A percentile compares a stretch with the other conserved stretches of the same genome.
Conservation (phyloP, 2,329 filamentous ascomycete species). For the Pseudopyrenochaeta lycopersici region DNA sequence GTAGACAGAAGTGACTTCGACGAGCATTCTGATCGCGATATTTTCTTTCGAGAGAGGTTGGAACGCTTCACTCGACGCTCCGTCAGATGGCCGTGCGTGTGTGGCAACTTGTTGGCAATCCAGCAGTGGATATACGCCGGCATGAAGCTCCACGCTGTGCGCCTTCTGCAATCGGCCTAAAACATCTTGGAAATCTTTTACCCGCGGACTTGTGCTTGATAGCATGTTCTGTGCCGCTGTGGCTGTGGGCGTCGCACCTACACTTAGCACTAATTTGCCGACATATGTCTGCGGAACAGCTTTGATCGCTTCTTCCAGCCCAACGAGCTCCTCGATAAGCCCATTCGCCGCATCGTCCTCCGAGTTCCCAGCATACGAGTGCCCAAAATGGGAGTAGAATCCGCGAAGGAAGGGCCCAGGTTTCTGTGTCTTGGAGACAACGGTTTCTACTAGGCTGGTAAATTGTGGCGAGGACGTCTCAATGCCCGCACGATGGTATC, state of each 20-base stretch:
- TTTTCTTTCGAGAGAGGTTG: conserved; percentile 60
- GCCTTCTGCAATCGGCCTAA: conserved; percentile 49
- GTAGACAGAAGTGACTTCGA: conserved; percentile 76
- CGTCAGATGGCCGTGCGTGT: conserved; percentile 61
- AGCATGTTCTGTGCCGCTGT: conserved; percentile 70
- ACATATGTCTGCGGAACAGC: conserved; percentile 42
- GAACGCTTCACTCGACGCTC: conserved; percentile 19
- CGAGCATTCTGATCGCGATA: conserved; percentile 74
- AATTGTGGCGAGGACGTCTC: conserved; percentile 59
- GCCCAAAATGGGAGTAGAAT: conserved; percentile 77
- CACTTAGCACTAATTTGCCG: conserved; percentile 65
- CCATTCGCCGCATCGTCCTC: conserved; percentile 67
- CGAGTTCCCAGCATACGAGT: conserved; percentile 69
- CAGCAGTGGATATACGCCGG: conserved; percentile 77
- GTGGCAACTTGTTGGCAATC: conserved; percentile 84
- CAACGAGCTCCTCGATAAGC: conserved; percentile 68
- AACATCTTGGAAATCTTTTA: conserved; percentile 51
- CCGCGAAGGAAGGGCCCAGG: conserved; percentile 60
- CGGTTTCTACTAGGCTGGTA: conserved; percentile 57
- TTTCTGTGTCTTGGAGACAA: conserved; percentile 45
- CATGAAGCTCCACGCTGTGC: conserved; percentile 71
- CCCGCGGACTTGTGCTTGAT: conserved; percentile 41
- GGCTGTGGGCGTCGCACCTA: conserved; percentile 80
- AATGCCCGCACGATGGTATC: conserved; percentile 75
- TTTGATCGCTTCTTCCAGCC: conserved; percentile 59